Conservation (phyloP, 2,329 filamentous ascomycete species). For the Apiospora arundinis region DNA sequence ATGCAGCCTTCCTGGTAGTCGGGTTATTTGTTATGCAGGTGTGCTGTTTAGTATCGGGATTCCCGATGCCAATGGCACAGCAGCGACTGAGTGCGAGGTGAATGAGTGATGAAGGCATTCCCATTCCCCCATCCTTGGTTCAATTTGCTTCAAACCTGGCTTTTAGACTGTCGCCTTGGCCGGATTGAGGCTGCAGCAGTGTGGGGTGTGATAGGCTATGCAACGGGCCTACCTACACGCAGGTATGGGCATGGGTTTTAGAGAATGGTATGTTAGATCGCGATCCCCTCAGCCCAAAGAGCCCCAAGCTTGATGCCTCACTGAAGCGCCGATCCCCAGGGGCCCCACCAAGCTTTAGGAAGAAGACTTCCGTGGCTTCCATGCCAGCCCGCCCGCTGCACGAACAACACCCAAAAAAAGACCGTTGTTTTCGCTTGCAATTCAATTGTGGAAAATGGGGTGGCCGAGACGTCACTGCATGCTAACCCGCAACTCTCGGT, state of each 20-base stretch:
- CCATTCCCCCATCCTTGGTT: not conserved
- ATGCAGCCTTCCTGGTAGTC: not conserved
- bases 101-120: not conserved
- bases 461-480: not conserved
- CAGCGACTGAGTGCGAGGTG: not conserved
- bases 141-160: not conserved
- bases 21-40: not conserved
- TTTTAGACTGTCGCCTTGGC: not conserved
- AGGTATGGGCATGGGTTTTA: not conserved
- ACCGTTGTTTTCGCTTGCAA: not conserved
- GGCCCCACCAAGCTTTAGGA: not conserved
- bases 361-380: not conserved
- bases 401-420: not conserved
- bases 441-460: not conserved
- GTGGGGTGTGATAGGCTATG: not conserved
- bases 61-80: not conserved
- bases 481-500: not conserved
- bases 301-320: constrained; percentile 12
- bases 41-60: not conserved
- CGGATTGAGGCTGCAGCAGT: constrained; percentile 1
- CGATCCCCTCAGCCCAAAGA: constrained; percentile 8
- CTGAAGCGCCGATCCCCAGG: not conserved
- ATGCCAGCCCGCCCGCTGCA: not conserved
- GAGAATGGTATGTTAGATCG: not conserved
- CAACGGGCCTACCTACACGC: not conserved